Evolutionary conservation across 345 rosid species (phyloP), one percentile per base, ranked within the genome.

Genomic region (Rhodamnia argentea): DNA sequence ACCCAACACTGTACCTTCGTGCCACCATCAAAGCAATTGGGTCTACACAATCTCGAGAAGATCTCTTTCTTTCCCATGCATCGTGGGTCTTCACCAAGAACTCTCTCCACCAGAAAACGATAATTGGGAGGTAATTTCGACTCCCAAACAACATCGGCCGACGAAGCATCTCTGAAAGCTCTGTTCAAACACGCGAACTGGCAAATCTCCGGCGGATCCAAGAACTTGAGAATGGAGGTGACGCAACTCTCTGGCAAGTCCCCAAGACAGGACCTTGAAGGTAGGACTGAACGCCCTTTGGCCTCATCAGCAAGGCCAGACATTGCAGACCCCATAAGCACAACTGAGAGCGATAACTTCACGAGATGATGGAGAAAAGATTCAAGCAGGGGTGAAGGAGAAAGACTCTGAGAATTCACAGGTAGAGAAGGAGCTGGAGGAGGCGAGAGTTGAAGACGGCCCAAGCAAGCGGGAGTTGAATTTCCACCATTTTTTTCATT

Each of bases 191-290:
- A 59, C 10, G 93, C 92, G 32, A 90, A 62, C 32, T 84, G 83
- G 83, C 91, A 91, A 51, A 91, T 90, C 83, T 91, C 92, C 3
- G 82, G 86, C 4, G 92, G 92, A 50, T 87, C 90, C 85, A 91
- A 56, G 40, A 78, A 55, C 78, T 85, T 57, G 23, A 90, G 88
- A 58, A 90, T 59, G 55, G 74, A 47, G 12, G 88, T 84, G 62
- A 88, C 57, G 84, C 92, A 91, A 55, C 88, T 40, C 88, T 91
- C 93, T 1, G 92, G 92, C 29, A 91, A 59, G 85, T 91, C 93
- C 24, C 88, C 90, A 3, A 91, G 89, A 60, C 86, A 62, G 6
- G 88, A 75, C 53, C 54, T 40, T 47, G 18, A 22, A 5, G 76
- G 51, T 15, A 52, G 52, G 26, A 32, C 26, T 22, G 57, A 40